phyloP scores from a whole-genome alignment of 2,329 filamentous ascomycete species.

The Cryphonectria radicalis region DNA sequence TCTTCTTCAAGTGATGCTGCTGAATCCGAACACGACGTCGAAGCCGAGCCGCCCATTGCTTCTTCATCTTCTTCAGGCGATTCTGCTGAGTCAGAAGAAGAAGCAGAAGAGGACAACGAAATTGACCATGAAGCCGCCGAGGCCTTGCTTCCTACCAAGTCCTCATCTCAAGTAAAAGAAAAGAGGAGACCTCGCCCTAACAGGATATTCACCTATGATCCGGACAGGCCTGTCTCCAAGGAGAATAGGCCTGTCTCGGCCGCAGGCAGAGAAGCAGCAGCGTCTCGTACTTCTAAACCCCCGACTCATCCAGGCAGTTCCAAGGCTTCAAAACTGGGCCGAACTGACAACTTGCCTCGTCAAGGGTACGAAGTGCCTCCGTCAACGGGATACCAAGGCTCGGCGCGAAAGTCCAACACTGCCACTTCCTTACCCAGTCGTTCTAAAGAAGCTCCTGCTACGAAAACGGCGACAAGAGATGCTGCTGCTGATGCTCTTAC shows the following conservation, averaged over 20 bases:
- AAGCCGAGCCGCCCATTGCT: not conserved
- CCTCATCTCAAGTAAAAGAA: conserved; percentile 9
- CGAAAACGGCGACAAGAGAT: not conserved
- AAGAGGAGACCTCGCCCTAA: conserved; percentile 5
- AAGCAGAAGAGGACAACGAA: conserved; percentile 22
- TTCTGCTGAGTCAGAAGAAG: conserved; percentile 15
- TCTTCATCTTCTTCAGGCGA: not conserved
- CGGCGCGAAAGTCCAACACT: conserved; percentile 36
- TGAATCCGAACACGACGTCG: not conserved
- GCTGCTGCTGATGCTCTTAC: not conserved
- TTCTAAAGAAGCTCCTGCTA: conserved; percentile 1
- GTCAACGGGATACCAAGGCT: conserved; percentile 41
- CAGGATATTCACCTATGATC: conserved; percentile 42
- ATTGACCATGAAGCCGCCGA: conserved; percentile 16
- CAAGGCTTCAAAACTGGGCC: not conserved
- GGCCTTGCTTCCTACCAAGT: not conserved
- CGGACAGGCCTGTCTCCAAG: conserved; percentile 43
- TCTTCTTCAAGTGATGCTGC: not conserved
- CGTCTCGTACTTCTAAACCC: no score
- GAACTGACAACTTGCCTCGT: conserved; percentile 7
- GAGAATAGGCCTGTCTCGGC: conserved; percentile 20
- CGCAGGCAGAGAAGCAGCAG: not conserved
- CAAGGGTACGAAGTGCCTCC: conserved; percentile 14
- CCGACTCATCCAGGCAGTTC: not conserved
- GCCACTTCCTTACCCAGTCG: conserved; percentile 3